phyloP scores from a whole-genome alignment of 306 rosid species.

The Carpinus viminea region DNA sequence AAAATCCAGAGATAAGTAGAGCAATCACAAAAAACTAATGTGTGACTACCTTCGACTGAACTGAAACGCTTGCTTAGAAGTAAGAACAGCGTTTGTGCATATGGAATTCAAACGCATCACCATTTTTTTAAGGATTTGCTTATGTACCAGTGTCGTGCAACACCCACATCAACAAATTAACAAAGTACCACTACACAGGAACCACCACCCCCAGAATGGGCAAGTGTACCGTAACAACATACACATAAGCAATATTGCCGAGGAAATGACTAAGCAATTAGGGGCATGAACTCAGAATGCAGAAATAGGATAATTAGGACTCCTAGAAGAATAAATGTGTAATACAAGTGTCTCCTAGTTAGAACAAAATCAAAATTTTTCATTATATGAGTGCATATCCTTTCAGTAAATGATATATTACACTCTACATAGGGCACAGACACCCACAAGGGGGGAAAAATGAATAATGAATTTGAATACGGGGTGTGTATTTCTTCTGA shows the following conservation, averaged over 20 bases:
- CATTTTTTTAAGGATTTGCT: neutral
- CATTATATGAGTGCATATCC: conserved; percentile 37
- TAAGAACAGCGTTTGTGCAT: neutral
- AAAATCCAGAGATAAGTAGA: neutral
- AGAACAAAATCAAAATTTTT: conserved; percentile 13
- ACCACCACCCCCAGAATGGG: neutral
- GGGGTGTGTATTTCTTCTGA: conserved; percentile 33
- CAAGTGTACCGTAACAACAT: too few species aligned
- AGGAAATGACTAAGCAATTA: neutral
- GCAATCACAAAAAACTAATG: neutral
- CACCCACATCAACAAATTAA: neutral
- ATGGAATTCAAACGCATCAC: neutral
- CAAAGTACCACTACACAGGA: neutral
- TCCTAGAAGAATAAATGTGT: neutral
- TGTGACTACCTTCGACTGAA: neutral
- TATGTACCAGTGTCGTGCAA: neutral
- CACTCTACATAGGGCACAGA: conserved; percentile 49
- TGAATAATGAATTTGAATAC: conserved; percentile 69
- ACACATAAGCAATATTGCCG: neutral
- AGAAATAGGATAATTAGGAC: neutral
- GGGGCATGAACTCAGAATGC: neutral
- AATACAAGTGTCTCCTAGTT: neutral
- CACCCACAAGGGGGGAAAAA: conserved; percentile 44
- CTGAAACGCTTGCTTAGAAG: neutral
- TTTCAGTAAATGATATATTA: conserved; percentile 33